Conservation (phyloP, 1,284 basidiomycete genomes). For the Cystobasidium sp. region DNA sequence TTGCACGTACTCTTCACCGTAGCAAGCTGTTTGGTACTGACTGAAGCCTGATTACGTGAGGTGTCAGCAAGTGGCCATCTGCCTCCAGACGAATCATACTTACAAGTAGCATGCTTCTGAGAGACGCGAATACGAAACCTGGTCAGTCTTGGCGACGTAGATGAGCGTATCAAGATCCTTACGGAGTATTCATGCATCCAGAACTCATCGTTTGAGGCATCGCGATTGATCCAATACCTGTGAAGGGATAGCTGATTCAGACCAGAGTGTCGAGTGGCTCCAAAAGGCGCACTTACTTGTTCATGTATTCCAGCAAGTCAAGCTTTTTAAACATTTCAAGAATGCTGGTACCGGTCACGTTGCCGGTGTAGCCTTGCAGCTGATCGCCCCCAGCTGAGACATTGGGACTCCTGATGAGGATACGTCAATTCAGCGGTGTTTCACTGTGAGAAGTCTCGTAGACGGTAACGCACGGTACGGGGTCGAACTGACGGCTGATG, state of each 20-base stretch:
- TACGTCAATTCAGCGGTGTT: neutral
- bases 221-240: conserved; percentile 36
- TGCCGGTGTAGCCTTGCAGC: conserved; percentile 29
- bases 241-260: neutral
- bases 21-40: conserved; percentile 38
- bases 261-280: no score
- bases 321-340: conserved; percentile 15
- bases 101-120: conserved; percentile 43
- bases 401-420: conserved; percentile 19
- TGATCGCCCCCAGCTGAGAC: conserved; percentile 20
- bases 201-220: conserved; percentile 37
- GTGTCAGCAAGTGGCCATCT: neutral
- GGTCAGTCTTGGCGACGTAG: neutral
- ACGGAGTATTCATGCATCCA: conserved; percentile 42
- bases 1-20: conserved; percentile 27
- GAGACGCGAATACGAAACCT: neutral
- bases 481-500: conserved; percentile 27
- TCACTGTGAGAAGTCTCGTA: neutral
- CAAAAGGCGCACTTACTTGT: conserved; percentile 17
- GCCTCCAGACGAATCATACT: neutral
- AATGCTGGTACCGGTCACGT: conserved; percentile 28
- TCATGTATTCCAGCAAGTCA: conserved; percentile 38
- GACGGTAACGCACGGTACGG: neutral
- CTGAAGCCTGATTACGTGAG: conserved; percentile 9
- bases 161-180: neutral